Conservation (phyloP, 192 early-diverging fungal genomes). For the Allomyces javanicus region DNA sequence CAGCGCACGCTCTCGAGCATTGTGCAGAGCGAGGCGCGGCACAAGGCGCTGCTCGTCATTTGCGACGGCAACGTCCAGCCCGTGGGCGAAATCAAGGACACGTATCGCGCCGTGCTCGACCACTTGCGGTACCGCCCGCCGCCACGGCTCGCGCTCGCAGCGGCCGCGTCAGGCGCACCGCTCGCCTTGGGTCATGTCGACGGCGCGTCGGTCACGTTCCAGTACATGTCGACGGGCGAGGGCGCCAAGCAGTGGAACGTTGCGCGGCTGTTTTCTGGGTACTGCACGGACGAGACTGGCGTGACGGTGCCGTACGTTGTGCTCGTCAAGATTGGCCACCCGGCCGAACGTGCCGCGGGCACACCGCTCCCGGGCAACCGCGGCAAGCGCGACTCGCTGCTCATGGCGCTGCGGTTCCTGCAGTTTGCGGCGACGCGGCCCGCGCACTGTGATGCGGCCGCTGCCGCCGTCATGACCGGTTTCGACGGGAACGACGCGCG, state of each 20-base stretch:
- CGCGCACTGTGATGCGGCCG: not conserved
- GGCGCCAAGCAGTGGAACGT: conserved; percentile 79
- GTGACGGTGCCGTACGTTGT: conserved; percentile 84
- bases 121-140: not conserved
- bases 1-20: not conserved
- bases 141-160: not conserved
- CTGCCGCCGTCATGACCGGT: too few relatives aligned
- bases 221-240: conserved; percentile 76
- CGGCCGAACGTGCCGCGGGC: conserved; percentile 43
- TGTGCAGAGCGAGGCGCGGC: not conserved
- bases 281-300: conserved; percentile 69
- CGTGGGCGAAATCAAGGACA: not conserved
- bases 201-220: conserved; percentile 33
- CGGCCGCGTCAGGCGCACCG: not conserved
- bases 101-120: not conserved
- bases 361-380: conserved; percentile 57
- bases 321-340: conserved; percentile 80
- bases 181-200: not conserved
- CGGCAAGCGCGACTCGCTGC: conserved; percentile 90
- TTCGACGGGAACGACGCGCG: too few relatives aligned
- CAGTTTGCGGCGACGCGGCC: not conserved
- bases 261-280: conserved; percentile 84
- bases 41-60: not conserved
- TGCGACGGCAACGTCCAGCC: not conserved
- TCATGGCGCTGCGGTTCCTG: conserved; percentile 31